Base-by-base conservation (phyloP, 345 rosid genomes). In the Melaleuca quinquenervia region DNA sequence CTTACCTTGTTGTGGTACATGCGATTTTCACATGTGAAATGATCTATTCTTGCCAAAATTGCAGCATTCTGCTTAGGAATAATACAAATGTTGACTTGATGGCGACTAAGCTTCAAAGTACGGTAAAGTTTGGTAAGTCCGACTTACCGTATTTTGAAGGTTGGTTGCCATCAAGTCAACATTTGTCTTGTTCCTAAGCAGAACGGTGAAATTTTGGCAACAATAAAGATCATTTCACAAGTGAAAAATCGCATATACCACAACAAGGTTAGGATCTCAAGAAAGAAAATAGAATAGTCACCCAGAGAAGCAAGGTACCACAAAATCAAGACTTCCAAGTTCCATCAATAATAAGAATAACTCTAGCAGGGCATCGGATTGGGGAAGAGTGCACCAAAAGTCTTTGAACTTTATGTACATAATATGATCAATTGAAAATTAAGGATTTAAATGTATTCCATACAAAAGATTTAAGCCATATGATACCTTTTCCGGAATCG, bases 31-130 rank as follows among this genome's bases (percentile, higher is more conserved):
- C 78, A 45, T 4, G 7, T 32, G 78, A 70, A 70, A 32, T 70
- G 22, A 41, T 70, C 48, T 70, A 48, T 32, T 32, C 24, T 70
- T 70, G 78, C 78, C 48, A 32, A 32, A 70, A 70, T 32, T 89
- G 92, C 95, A 96, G 98, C 86, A 96, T 97, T 91, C 84, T 97
- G 86, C n/a, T 93, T 11, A 93, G 99, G 90, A 95, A 83, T 86
- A 93, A 94, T 87, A 84, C 89, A 48, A 97, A 91, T 84, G 92
- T 94, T 54, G 93, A 91, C 85, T 82, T 92, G 89, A 91, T 96
- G 95, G 95, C 95, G 54, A 60, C 78, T 85, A 96, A 95, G 91
- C 94, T 95, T 80, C 93, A 93, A 86, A 88, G 89, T 84, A 89
- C 93, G 95, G 98, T 95, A 88, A 80, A n/a, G n/a, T n/a, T n/a